Evolutionary conservation across 192 early-diverging fungal genomes (phyloP), one percentile per base, ranked within the genome.

Genomic region (Anaeromyces robustus): DNA sequence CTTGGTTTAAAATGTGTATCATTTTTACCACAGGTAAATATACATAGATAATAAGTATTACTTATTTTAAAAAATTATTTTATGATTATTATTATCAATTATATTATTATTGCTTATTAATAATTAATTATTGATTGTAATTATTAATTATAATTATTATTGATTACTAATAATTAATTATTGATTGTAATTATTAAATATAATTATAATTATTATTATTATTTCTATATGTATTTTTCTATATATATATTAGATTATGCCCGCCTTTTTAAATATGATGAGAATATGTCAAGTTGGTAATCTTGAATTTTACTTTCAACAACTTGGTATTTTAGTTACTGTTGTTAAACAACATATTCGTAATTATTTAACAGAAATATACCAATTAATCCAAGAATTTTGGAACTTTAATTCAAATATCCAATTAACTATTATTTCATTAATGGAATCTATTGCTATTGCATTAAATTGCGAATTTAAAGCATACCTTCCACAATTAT

Each of bases 281-380:
- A 86, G 91, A 30, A 88, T 90, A 1, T 94, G 94, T 37, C 95
- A 94, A 3, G 81, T 89, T 12, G 87, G 88, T 18, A 93, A 94
- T 86, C 91, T 95, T 0, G 95, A 95, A 68, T 97, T 95, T 78
- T 95, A 96, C 84, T 96, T 98, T 82, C 94, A 95, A 78, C 90
- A 95, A 52, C 89, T 98, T 41, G 92, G 92, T 0, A 86, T 92
- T 41, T 85, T 98, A 30, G 95, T 98, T 0, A 83, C 88, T 29
- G 92, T 96, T 80, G 94, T 96, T 22, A 92, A 93, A 79, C 92
- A 95, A 82, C 94, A 97, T 79, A 95, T 97, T 41, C 90, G 96
- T n/a, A 92, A 92, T 68, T 96, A 94, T 79, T 85, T 96, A 29
- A 87, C 90, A 12, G 94, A 95, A 77, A 86, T 98, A 18, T 90